Base-by-base conservation (phyloP, 257 asterid genomes). In the Asclepias syriaca region DNA sequence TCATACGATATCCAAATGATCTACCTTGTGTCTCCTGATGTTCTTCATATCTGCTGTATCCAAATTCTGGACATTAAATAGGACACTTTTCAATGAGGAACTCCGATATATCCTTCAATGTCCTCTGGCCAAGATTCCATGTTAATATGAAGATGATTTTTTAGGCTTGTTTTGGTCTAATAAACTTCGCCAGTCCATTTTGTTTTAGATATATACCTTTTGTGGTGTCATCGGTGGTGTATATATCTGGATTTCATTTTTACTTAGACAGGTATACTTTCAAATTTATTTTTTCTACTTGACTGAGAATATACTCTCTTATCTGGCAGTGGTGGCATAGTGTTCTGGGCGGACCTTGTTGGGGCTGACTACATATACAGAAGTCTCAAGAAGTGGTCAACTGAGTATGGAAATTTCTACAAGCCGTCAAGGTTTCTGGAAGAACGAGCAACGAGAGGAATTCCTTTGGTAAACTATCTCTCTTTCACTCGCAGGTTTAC, bases 311-410 rank as follows among this genome's bases (percentile, higher is more conserved):
- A 0, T 50, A 22, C 6, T 39, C 0, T 84, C 34, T 82, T 72
- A 68, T 71, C 79, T 73, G 50, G 85, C 95, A 95, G 99, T 51
- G 99, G 99, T 46, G 99, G 99, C 58, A 78, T 95, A 55, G 69
- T 95, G 70, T 95, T 85, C 87, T 95, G 99, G 99, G 99, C 96
- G 9, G 99, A 95, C 85, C 80, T 85, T 40, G 78, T 95, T 71
- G 99, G 99, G 18, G 98, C 97, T 71, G 88, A 78, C 77, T 80
- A 78, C 74, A 80, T 95, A 71, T 85, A 86, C 77, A 85, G 68
- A 80, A 90, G 96, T 71, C 98, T 95, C 75, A 79, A 69, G 78
- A 88, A 84, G 78, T 92, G 98, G 98, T 81, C 85, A 76, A 88
- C 83, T 71, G 40, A 72, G 56, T 87, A 88, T 76, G 99, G 99